These are phyloP conservation scores for Nemophila menziesii DNA, from an alignment of 257 asterid species.

Conservation along the genomic window DNA sequence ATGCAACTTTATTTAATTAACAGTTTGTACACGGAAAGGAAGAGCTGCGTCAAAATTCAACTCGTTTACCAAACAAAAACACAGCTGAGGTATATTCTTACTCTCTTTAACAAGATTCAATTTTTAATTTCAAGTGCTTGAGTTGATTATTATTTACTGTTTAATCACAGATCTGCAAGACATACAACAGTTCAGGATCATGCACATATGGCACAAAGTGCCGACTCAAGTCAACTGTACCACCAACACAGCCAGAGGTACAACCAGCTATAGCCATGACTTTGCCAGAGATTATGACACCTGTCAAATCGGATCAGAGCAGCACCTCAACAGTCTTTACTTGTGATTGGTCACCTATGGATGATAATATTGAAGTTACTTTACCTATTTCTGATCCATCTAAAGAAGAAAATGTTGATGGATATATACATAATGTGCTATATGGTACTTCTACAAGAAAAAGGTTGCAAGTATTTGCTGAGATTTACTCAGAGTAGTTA, in stretches of 20 bases:
- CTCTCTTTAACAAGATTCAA: not conserved
- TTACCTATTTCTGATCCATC: conserved; percentile 22
- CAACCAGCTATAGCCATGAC: conserved; percentile 5
- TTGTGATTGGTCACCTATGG: conserved; percentile 47
- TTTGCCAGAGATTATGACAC: conserved; percentile 1
- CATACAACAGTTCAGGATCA: conserved; percentile 30
- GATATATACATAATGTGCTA: conserved; percentile 31
- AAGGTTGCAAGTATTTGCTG: conserved; percentile 44
- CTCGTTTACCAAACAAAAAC: conserved; percentile 26
- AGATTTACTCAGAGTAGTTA: conserved; percentile 21
- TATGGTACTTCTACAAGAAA: conserved; percentile 23
- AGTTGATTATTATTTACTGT: conserved; percentile 12
- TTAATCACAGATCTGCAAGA: conserved; percentile 36
- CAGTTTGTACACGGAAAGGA: conserved; percentile 57
- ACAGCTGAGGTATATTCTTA: conserved; percentile 36
- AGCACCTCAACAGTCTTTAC: conserved; percentile 5
- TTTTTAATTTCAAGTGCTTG: not conserved
- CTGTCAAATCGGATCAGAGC: not conserved
- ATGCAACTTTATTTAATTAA: conserved; percentile 4
- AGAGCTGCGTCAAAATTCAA: conserved; percentile 28
- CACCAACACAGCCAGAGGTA: conserved; percentile 3
- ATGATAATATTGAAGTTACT: conserved; percentile 43
- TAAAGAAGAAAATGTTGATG: conserved; percentile 33
- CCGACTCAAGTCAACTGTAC: conserved; percentile 18
- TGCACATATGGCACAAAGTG: conserved; percentile 32